A percentile compares a stretch with the other conserved stretches of the same genome.
These are phyloP conservation scores for Aspergillus cavernicola DNA, from an alignment of 495 filamentous ascomycete species.

Conservation along the genomic window DNA sequence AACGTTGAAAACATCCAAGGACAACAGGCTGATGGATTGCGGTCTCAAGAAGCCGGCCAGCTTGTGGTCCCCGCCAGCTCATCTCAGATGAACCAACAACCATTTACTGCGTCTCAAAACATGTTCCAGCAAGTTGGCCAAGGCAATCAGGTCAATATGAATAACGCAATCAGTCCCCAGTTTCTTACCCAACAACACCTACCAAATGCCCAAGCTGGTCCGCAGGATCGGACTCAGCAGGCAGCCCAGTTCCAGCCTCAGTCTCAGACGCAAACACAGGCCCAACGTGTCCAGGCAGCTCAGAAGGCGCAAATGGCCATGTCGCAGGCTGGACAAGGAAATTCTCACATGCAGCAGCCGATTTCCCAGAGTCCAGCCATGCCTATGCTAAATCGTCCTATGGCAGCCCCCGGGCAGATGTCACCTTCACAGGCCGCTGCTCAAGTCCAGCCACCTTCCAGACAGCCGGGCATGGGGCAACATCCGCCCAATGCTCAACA, in stretches of 20 bases:
- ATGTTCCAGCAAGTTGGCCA: slow-evolving; percentile 38
- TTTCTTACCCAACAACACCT: slow-evolving; percentile 41
- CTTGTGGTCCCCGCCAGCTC: slow-evolving; percentile 63
- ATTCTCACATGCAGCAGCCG: slow-evolving; percentile 35
- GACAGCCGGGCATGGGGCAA: slow-evolving; percentile 32
- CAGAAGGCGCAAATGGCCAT: slow-evolving; percentile 50
- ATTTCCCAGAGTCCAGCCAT: slow-evolving; percentile 50
- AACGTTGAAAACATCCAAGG: slow-evolving; percentile 54
- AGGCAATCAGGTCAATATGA: slow-evolving; percentile 38
- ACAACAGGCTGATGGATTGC: slow-evolving; percentile 59
- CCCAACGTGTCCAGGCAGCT: slow-evolving; percentile 42
- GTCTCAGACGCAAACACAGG: slow-evolving; percentile 35
- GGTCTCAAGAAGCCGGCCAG: slow-evolving; percentile 62
- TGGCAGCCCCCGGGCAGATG: slow-evolving; percentile 46
- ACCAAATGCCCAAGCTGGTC: slow-evolving; percentile 32
- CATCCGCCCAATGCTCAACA: slow-evolving; percentile 31
- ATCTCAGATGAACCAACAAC: slow-evolving; percentile 43
- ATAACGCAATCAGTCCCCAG: slow-evolving; percentile 37
- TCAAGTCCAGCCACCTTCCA: slow-evolving; percentile 38
- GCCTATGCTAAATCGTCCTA: slow-evolving; percentile 58
- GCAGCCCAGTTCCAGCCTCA: slow-evolving; percentile 35
- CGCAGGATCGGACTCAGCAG: slow-evolving; percentile 40
- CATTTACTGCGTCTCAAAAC: slow-evolving; percentile 34
- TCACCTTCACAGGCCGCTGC: slow-evolving; percentile 38
- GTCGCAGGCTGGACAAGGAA: slow-evolving; percentile 34